phyloP scores from a whole-genome alignment of 2,329 filamentous ascomycete species.

The Xylaria polymorpha region DNA sequence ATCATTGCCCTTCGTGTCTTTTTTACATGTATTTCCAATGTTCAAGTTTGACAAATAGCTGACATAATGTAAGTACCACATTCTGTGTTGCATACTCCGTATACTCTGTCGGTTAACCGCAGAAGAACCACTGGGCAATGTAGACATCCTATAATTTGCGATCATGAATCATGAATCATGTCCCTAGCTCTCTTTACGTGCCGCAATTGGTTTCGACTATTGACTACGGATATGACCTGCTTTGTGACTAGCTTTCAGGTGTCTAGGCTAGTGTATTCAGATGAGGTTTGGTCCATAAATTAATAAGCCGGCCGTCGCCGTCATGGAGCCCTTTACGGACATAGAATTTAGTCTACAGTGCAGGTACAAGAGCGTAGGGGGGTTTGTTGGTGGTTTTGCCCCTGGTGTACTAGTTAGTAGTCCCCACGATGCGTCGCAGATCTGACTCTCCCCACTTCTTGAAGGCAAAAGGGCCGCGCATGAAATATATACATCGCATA shows the following conservation, averaged over 20 bases:
- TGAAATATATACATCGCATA: slow-evolving; percentile 10
- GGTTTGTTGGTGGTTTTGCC: slow-evolving; percentile 14
- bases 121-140: not conserved
- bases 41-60: slow-evolving; percentile 5
- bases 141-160: not conserved
- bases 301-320: slow-evolving; percentile 5
- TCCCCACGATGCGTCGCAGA: slow-evolving; percentile 33
- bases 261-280: not conserved
- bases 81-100: not conserved
- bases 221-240: not conserved
- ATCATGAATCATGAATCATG: slow-evolving; percentile 9
- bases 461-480: slow-evolving; percentile 36
- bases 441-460: slow-evolving; percentile 21
- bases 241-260: not conserved
- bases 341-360: slow-evolving; percentile 13
- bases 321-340: not conserved
- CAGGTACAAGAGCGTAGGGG: slow-evolving; percentile 11
- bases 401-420: slow-evolving; percentile 19
- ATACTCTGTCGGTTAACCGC: not conserved
- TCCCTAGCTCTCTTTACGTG: not conserved
- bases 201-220: not conserved
- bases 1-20: not conserved
- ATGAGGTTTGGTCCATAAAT: not conserved
- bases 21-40: not conserved
- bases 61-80: slow-evolving; percentile 2